These are phyloP conservation scores for Posidonia oceanica DNA, from an alignment of 116 monocot species.

Conservation along the genomic window DNA sequence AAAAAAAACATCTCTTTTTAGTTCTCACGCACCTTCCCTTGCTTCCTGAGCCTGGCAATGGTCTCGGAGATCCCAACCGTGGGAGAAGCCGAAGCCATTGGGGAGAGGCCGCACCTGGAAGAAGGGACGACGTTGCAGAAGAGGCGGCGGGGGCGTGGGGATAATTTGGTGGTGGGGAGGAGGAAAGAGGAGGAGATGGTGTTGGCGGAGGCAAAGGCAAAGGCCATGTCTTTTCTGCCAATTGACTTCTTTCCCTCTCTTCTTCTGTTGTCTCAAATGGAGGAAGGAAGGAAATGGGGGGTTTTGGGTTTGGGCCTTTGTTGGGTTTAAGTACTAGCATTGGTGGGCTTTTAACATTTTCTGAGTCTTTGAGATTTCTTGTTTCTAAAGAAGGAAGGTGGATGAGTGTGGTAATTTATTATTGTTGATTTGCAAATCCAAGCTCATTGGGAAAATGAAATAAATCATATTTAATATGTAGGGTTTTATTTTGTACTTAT, in stretches of 20 bases:
- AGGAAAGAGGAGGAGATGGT: conserved; percentile 6
- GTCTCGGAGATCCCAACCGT: conserved; percentile 53
- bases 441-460: too few species aligned
- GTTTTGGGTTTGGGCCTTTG: too few species aligned
- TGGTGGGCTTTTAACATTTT: too few species aligned
- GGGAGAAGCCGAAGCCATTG: conserved; percentile 41
- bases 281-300: not conserved
- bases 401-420: too few species aligned
- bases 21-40: conserved; percentile 41
- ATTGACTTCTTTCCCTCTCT: not conserved
- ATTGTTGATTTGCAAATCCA: too few species aligned
- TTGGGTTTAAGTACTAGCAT: too few species aligned
- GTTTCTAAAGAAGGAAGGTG: too few species aligned
- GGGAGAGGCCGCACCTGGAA: not conserved
- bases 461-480: too few species aligned
- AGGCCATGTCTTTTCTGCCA: not conserved
- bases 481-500: too few species aligned
- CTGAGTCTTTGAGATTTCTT: too few species aligned
- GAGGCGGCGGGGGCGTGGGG: not conserved
- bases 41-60: conserved; percentile 37
- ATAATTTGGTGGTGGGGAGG: not conserved
- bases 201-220: not conserved
- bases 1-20: not conserved
- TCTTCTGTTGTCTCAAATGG: not conserved
- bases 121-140: not conserved